Evolutionary conservation across 2,329 filamentous ascomycete genomes (phyloP).

Genomic region (Monascus ruber): DNA sequence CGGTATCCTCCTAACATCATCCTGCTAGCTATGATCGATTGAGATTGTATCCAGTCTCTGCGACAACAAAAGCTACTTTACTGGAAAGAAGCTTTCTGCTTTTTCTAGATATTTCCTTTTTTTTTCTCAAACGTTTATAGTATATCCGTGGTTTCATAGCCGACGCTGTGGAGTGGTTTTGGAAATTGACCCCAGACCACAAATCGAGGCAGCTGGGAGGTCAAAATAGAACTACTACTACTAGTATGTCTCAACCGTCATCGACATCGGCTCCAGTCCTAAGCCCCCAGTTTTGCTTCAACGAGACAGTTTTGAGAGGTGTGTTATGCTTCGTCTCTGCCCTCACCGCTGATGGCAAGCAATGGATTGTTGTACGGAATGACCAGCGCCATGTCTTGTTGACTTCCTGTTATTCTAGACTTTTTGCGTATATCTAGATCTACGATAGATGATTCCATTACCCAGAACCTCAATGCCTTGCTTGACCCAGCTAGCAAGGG

Average conservation of each 20-base stretch:
- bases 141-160: too few relatives aligned
- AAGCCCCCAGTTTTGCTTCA: conserved; percentile 69
- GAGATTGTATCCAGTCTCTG: too few relatives aligned
- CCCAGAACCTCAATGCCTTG: conserved; percentile 83
- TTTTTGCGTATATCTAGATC: conserved; percentile 79
- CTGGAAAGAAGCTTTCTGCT: too few relatives aligned
- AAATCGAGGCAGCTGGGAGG: conserved; percentile 10
- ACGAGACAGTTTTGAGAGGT: conserved; percentile 58
- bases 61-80: too few relatives aligned
- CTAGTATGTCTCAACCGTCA: conserved; percentile 24
- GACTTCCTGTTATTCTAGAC: conserved; percentile 44
- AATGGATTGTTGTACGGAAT: not conserved
- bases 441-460: conserved; percentile 85
- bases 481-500: conserved; percentile 57
- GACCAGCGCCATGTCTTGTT: not conserved
- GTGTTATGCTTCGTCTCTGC: conserved; percentile 10
- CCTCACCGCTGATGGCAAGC: not conserved
- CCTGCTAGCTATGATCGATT: too few relatives aligned
- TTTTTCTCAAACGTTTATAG: too few relatives aligned
- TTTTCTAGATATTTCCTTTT: too few relatives aligned
- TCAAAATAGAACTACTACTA: conserved; percentile 12
- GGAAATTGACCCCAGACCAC: conserved; percentile 16
- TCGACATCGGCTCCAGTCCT: conserved; percentile 40
- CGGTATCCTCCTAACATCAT: too few relatives aligned
- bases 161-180: conserved; percentile 27